Percentiles rank a stretch among this genome's conserved stretches.
These are phyloP conservation scores for Coffea canephora DNA, from an alignment of 257 asterid species.

Conservation along the genomic window DNA sequence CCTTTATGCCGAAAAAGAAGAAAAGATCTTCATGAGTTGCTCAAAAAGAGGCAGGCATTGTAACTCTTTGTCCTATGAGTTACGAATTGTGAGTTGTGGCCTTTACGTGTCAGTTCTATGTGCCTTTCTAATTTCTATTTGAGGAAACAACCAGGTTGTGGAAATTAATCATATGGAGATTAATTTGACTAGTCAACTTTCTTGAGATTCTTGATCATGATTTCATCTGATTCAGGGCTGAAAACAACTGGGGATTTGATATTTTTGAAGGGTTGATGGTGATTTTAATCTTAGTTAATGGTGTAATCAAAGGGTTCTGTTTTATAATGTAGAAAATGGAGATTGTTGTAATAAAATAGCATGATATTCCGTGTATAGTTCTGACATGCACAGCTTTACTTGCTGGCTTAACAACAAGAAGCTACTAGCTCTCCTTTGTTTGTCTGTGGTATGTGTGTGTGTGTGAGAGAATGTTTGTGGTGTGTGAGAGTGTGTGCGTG, in stretches of 20 bases:
- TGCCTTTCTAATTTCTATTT: slow-evolving; percentile 15
- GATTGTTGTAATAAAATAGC: slow-evolving; percentile 13
- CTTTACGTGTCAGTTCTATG: not conserved
- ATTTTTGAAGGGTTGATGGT: not conserved
- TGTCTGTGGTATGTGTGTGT: not conserved
- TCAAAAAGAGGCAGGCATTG: not conserved
- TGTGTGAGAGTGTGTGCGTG: not conserved
- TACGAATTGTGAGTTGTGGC: not conserved
- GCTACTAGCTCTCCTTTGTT: not conserved
- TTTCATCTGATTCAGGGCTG: not conserved
- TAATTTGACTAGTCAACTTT: slow-evolving; percentile 20
- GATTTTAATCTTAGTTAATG: not conserved
- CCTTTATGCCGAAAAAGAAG: not conserved
- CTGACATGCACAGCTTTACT: slow-evolving; percentile 16
- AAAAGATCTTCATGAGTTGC: not conserved
- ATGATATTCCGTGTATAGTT: slow-evolving; percentile 14
- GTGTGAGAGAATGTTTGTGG: not conserved
- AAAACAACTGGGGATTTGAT: not conserved
- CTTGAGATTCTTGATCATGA: slow-evolving; percentile 14
- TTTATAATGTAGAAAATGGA: not conserved
- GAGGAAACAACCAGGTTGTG: slow-evolving; percentile 8
- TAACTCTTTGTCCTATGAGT: not conserved
- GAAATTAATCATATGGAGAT: not conserved
- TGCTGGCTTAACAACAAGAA: not conserved
- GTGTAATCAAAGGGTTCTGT: not conserved